Evolutionary conservation across 169 alveolate genomes (phyloP).

Genomic region (Cystoisospora suis): DNA sequence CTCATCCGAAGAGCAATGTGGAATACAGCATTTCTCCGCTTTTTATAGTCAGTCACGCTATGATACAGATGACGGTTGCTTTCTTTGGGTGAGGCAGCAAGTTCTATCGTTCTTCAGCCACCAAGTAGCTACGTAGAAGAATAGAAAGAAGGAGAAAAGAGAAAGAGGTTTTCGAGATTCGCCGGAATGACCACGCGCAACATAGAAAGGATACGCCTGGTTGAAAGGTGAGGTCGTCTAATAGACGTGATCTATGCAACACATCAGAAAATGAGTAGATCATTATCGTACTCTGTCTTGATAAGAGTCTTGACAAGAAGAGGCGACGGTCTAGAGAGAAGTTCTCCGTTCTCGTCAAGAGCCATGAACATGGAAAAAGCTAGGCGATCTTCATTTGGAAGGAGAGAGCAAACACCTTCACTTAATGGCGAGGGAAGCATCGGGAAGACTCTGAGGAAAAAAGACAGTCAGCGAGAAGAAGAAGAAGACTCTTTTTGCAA

Average conservation of each 20-base stretch:
- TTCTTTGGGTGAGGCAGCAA: too few species aligned
- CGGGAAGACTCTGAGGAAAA: constrained; percentile 57
- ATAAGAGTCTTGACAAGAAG: constrained; percentile 40
- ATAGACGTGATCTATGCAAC: background rate
- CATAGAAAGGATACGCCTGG: constrained; percentile 1
- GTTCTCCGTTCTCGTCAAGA: constrained; percentile 6
- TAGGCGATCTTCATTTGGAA: constrained; percentile 26
- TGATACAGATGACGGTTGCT: too few species aligned
- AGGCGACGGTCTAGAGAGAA: background rate
- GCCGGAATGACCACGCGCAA: background rate
- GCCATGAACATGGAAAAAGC: constrained; percentile 45
- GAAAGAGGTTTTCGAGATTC: constrained; percentile 1
- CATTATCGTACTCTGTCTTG: constrained; percentile 35
- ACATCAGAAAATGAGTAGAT: background rate
- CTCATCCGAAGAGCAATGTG: too few species aligned
- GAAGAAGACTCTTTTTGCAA: background rate
- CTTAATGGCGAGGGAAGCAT: constrained; percentile 66
- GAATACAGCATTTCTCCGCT: too few species aligned
- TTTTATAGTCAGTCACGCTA: too few species aligned
- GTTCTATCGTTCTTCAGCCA: too few species aligned
- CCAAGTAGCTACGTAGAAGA: too few species aligned
- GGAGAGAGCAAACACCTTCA: constrained; percentile 60
- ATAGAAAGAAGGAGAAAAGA: too few species aligned
- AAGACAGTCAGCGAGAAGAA: constrained; percentile 19
- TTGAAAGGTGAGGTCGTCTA: background rate